Evolutionary conservation across 208 protist species (phyloP), one percentile per base, ranked within the genome.

Genomic region (Lotmaria passim): DNA sequence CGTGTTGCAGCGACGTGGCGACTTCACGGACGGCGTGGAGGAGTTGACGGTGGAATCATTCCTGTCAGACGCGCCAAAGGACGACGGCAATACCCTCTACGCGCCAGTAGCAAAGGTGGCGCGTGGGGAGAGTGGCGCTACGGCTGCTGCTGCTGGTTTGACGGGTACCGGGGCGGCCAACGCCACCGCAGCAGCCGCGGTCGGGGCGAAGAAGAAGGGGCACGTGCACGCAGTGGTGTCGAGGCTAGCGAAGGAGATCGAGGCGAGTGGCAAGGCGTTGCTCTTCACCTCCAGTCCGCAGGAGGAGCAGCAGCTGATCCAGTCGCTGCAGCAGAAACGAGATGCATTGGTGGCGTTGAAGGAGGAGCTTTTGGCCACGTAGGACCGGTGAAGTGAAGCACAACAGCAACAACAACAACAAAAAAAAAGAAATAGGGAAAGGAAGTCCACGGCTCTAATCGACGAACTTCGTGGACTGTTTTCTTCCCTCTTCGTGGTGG

Each of bases 21-120:
- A 91, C 48, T 96, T 94, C 74, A 93, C 86, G 50, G 91, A 96
- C 60, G 91, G 91, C 11, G 88, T 93, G n/a, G 80, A 85, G n/a
- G 91, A 96, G 63, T 75, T 94, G 43, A 47, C 75, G 21, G 61
- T 93, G 21, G 79, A 69, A 31, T 58, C 56, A 33, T 74, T 53
- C 51, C 68, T 74, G 7, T 47, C 57, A 1, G 58, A 67, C 11
- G 68, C 58, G 11, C 55, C 66, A 10, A 63, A 59, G 12, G 87
- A 91, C 56, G 90, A 95, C 39, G 70, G 75, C 31, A 41, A 56
- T 58, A 58, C 58, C 4, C 68, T 74, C 21, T 74, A 67, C 68
- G 43, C 34, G 10, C 50, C 68, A 12, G 19, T 23, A 1, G 24
- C 68, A 28, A 88, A 89, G 59, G 57, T 55, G 3, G 41, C 68